Conservation (phyloP, 2,329 filamentous ascomycete genomes). For the Xylariaceae sp. region DNA sequence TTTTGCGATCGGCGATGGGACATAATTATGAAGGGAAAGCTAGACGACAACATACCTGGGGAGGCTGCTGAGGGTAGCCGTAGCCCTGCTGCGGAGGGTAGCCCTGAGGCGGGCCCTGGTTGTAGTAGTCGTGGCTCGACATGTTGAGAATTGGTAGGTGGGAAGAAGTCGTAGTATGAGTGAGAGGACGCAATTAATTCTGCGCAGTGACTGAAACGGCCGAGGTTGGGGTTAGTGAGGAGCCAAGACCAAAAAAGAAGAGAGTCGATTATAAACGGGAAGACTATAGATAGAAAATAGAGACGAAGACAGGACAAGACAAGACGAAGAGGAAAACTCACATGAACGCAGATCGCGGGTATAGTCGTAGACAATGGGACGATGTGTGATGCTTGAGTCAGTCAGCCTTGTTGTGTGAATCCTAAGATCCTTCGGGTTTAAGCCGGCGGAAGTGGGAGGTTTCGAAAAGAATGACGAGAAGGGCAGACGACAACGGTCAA, state of each 20-base stretch:
- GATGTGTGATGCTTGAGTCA: background rate
- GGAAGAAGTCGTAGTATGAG: background rate
- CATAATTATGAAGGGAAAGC: background rate
- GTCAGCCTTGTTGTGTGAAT: background rate
- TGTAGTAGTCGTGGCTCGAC: conserved; percentile 32
- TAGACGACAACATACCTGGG: conserved; percentile 34
- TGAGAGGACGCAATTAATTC: background rate
- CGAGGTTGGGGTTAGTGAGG: background rate
- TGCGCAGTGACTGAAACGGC: background rate
- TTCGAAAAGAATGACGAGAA: background rate
- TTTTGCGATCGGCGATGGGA: conserved; percentile 11
- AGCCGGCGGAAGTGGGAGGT: background rate
- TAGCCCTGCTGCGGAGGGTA: conserved; percentile 28
- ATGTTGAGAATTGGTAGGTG: conserved; percentile 21
- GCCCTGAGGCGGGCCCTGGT: conserved; percentile 31
- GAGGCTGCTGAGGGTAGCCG: conserved; percentile 40
- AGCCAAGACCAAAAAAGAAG: background rate
- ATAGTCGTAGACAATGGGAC: background rate
- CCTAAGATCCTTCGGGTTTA: background rate
- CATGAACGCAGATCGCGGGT: background rate
- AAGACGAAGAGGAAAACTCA: background rate
- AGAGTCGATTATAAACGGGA: background rate
- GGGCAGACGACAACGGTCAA: too few species aligned
- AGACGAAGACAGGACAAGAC: background rate
- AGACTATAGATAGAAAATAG: background rate